Evolutionary conservation across 345 rosid species (phyloP), one percentile per base, ranked within the genome.

Genomic region (Angophora floribunda): DNA sequence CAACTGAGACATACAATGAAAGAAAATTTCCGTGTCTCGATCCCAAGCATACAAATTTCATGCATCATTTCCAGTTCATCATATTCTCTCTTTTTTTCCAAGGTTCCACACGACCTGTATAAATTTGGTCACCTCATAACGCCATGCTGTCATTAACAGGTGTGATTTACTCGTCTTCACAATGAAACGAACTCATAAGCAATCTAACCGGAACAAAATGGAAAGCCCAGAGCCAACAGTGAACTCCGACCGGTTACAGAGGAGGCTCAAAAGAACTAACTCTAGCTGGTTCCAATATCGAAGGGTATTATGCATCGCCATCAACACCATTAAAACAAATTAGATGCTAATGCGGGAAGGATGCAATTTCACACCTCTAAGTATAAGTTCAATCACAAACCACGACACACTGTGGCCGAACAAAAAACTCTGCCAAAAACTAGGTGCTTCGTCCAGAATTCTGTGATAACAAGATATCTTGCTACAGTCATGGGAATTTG

Each of bases 241-340:
- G 79, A 67, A 67, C 79, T 30, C 80, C 80, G 1, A 17, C 79
- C 16, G 79, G 79, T 22, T 67, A 4, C 45, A 70, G 80, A 70
- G 80, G 4, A 67, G 79, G 79, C 79, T 4, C 1, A 32, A 67
- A 67, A 67, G 79, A 67, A 67, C 41, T 65, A 1, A 14, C 80
- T 2, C 24, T 32, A 32, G 45, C 17, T 1, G 0, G 79, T 32
- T 67, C 44, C 45, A 36, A 30, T 32, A 67, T 14, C 22, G 6
- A n/a, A 30, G 1, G 78, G 79, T n/a, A 15, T 7, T 67, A 4
- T 36, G 6, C 11, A 21, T 67, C 16, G 16, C 79, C 79, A 67
- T 67, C 1, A 0, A 67, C 79, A 0, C 3, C 2, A 0, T 67
- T 14, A 30, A 30, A 15, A 32, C 45, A 0, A 67, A 32, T 0